Evolutionary conservation across 2,329 filamentous ascomycete species (phyloP).

Genomic region (Alternaria metachromatica): DNA sequence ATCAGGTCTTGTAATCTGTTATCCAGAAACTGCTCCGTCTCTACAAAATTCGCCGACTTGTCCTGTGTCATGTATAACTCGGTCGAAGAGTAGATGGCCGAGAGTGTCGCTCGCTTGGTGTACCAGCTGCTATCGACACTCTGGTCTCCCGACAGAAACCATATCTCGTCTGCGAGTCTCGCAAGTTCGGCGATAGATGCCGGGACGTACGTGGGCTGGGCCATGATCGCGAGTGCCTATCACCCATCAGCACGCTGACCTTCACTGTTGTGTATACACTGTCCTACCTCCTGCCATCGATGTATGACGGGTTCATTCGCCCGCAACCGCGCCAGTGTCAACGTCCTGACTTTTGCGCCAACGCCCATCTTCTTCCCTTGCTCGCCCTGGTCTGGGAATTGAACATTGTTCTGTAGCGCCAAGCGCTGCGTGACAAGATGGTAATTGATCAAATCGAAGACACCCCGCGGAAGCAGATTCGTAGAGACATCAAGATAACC

Average conservation of each 20-base stretch:
- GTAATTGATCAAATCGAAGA: constrained; percentile 82
- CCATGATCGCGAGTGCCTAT: constrained; percentile 88
- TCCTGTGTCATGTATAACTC: constrained; percentile 97
- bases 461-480: constrained; percentile 78
- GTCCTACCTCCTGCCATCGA: constrained; percentile 82
- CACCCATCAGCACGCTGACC: constrained; percentile 1
- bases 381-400: constrained; percentile 49
- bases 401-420: constrained; percentile 59
- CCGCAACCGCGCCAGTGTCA: constrained; percentile 79
- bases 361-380: constrained; percentile 54
- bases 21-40: constrained; percentile 81
- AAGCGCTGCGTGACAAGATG: constrained; percentile 73
- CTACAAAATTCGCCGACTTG: constrained; percentile 71
- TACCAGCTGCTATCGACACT: constrained; percentile 91
- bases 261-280: constrained; percentile 37
- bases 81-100: constrained; percentile 71
- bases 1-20: constrained; percentile 75
- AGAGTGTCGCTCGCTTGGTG: constrained; percentile 68
- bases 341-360: constrained; percentile 69
- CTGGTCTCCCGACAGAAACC: constrained; percentile 81
- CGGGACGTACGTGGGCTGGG: constrained; percentile 78
- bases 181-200: constrained; percentile 80
- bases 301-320: constrained; percentile 76
- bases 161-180: constrained; percentile 87
- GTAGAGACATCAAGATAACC: constrained; percentile 88